phyloP scores from a whole-genome alignment of 2,329 filamentous ascomycete genomes.

The Daldinia eschscholtzii region DNA sequence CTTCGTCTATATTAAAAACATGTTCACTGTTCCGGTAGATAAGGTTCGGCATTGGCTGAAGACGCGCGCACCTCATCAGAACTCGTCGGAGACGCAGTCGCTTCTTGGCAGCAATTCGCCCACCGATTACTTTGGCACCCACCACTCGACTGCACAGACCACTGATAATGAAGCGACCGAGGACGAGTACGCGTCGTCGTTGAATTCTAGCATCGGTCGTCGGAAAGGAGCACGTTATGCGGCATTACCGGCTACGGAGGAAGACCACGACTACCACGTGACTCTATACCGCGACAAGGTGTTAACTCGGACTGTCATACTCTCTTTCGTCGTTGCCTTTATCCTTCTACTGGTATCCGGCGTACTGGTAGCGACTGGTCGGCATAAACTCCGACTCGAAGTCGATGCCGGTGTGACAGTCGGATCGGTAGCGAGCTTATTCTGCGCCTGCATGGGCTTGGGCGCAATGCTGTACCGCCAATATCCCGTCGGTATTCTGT shows the following conservation, averaged over 20 bases:
- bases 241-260: constrained; percentile 62
- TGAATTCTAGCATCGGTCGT: constrained; percentile 45
- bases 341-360: constrained; percentile 74
- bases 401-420: constrained; percentile 80
- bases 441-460: constrained; percentile 72
- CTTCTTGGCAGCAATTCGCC: constrained; percentile 43
- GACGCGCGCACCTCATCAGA: constrained; percentile 26
- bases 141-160: constrained; percentile 25
- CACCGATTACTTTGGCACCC: constrained; percentile 50
- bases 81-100: constrained; percentile 45
- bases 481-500: constrained; percentile 58
- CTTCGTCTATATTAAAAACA: constrained; percentile 68
- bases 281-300: constrained; percentile 65
- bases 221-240: constrained; percentile 59
- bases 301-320: constrained; percentile 66
- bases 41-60: constrained; percentile 66
- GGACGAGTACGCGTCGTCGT: constrained; percentile 66
- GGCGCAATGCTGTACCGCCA: constrained; percentile 68
- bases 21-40: constrained; percentile 63
- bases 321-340: constrained; percentile 70
- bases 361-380: constrained; percentile 75
- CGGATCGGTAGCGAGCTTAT: constrained; percentile 75
- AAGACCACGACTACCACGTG: constrained; percentile 64
- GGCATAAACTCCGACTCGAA: constrained; percentile 74
- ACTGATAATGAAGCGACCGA: constrained; percentile 52